phyloP scores from a whole-genome alignment of 352 stramenopile species.

The Pythium phragmitis region DNA sequence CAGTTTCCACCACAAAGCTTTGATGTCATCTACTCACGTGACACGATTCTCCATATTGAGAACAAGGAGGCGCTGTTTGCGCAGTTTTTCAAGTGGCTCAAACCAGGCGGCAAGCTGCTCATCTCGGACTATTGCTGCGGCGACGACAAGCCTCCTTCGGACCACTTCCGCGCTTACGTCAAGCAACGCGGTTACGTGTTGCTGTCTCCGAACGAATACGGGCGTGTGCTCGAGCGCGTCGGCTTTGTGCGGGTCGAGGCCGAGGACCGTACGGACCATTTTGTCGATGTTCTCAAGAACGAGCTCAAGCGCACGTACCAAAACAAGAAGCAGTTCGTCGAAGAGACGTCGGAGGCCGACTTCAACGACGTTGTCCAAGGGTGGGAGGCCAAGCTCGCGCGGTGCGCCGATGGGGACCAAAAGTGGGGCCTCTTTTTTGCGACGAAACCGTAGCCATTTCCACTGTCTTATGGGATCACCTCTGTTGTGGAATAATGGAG shows the following conservation, averaged over 20 bases:
- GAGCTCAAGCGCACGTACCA: conserved; percentile 34
- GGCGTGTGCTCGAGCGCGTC: conserved; percentile 25
- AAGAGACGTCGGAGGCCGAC: conserved; percentile 41
- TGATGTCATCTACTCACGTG: conserved; percentile 70
- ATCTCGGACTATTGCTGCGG: conserved; percentile 60
- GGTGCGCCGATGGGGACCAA: conserved; percentile 42
- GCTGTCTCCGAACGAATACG: conserved; percentile 34
- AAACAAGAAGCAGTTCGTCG: conserved; percentile 36
- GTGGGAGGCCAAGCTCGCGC: conserved; percentile 39
- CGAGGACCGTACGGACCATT: conserved; percentile 44
- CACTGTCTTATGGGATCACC: conserved; percentile 26
- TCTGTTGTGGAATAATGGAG: conserved; percentile 4
- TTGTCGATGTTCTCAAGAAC: conserved; percentile 33
- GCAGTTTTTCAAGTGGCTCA: conserved; percentile 68
- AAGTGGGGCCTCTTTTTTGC: conserved; percentile 45
- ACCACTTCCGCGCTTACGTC: conserved; percentile 38
- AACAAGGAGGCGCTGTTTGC: conserved; percentile 58
- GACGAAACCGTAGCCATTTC: conserved; percentile 14
- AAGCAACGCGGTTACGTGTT: conserved; percentile 34
- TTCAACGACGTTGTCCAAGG: conserved; percentile 39
- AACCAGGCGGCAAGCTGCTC: conserved; percentile 55
- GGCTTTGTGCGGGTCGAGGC: conserved; percentile 32
- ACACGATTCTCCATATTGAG: conserved; percentile 75
- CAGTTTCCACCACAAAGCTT: conserved; percentile 37
- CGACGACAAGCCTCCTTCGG: conserved; percentile 4